Conservation (phyloP, 768 basidiomycete genomes). For the Leccinum uliginosum region DNA sequence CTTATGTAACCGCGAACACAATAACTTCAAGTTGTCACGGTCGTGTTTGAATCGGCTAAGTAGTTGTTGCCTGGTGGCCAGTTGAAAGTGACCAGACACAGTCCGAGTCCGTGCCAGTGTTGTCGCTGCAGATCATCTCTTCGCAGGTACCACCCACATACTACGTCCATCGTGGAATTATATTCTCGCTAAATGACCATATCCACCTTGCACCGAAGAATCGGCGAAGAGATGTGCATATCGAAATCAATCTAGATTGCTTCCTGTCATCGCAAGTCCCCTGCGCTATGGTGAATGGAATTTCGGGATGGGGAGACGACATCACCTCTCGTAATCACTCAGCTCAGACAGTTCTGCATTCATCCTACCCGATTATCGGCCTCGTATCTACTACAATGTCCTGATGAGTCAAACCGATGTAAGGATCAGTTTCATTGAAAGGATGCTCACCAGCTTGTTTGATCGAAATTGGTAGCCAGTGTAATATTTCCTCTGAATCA, state of each 20-base stretch:
- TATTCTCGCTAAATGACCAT: slow-evolving; percentile 9
- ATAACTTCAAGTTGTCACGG: too few relatives aligned
- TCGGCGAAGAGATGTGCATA: slow-evolving; percentile 1
- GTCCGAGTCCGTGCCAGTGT: too few relatives aligned
- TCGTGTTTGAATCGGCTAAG: too few relatives aligned
- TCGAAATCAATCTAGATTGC: slow-evolving; percentile 14
- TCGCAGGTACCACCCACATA: slow-evolving; percentile 19
- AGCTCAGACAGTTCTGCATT: background rate
- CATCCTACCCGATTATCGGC: background rate
- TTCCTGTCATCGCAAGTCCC: slow-evolving; percentile 3
- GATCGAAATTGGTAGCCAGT: background rate
- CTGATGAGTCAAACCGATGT: background rate
- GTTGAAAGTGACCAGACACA: too few relatives aligned
- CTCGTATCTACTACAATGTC: background rate
- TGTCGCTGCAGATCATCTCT: slow-evolving; percentile 1
- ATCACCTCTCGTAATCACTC: background rate
- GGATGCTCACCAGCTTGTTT: background rate
- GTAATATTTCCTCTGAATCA: background rate
- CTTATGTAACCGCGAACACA: too few relatives aligned
- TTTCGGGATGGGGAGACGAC: too few relatives aligned
- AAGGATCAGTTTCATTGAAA: background rate
- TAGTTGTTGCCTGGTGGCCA: too few relatives aligned
- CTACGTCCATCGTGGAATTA: slow-evolving; percentile 9
- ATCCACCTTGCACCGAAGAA: slow-evolving; percentile 11
- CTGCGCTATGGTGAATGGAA: background rate